Evolutionary conservation across 2,329 filamentous ascomycete genomes (phyloP), one percentile per base, ranked within the genome.

Genomic region (Xylariales sp.): DNA sequence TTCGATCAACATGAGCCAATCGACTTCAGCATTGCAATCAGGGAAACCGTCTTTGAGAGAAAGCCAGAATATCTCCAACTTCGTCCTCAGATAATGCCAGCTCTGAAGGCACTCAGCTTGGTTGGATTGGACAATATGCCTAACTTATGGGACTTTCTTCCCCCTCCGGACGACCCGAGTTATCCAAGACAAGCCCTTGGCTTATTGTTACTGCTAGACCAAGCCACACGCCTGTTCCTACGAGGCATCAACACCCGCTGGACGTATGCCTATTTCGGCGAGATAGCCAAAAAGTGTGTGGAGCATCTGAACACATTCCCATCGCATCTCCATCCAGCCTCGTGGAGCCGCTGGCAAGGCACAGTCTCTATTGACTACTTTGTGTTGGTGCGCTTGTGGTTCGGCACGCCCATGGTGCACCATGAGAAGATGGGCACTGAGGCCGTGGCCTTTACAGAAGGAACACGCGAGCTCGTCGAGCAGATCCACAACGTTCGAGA

Each of bases 141-240:
- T 1, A 51, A 55, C 38, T 33, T 55, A 31, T 25, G 46, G 15
- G 27, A 37, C 7, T 51, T 45, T 41, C 51, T 60, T 5, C 55
- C 50, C 13, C 25, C 40, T 2, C 47, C 49, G 3, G 30, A 45
- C 2, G 41, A 43, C 15, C 31, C 45, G 10, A 23, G 35, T 7
- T 59, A 55, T 30, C 53, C 48, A 3, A 21, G 29, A 13, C 53
- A 56, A 37, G 46, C 45, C 5, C 46, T 58, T 4, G 56, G 54
- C 7, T 40, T 60, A 16, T 47, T 47, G 28, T 42, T 58, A 4
- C 37, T 59, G 12, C 42, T 59, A 4, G 56, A 56, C 41, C 50
- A 59, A 33, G 47, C 33, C 10, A 46, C 53, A 4, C 46, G 56
- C 2, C 8, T 43, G 4, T 29, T 57, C 6, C 50, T 52, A 23